phyloP scores from a whole-genome alignment of 1,284 basidiomycete species.

The Vanrija sp. region DNA sequence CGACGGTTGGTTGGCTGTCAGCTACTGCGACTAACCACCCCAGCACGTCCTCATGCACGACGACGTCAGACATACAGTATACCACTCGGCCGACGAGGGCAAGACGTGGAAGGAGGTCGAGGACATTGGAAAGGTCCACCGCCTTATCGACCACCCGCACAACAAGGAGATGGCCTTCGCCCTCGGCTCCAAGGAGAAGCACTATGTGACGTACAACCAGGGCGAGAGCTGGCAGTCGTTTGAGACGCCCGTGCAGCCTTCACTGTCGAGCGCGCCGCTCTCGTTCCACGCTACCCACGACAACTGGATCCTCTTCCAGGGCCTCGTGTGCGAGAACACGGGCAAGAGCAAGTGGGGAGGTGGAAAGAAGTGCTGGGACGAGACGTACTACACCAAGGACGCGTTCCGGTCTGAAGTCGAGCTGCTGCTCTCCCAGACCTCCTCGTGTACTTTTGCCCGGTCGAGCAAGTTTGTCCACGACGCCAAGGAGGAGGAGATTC shows the following conservation, averaged over 20 bases:
- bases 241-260: slow-evolving; percentile 61
- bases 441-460: slow-evolving; percentile 79
- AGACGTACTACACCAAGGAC: slow-evolving; percentile 83
- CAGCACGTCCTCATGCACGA: slow-evolving; percentile 83
- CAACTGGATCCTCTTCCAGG: slow-evolving; percentile 78
- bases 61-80: slow-evolving; percentile 61
- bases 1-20: slow-evolving; percentile 56
- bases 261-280: slow-evolving; percentile 61
- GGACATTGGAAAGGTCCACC: slow-evolving; percentile 59
- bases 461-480: slow-evolving; percentile 71
- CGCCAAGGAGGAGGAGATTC: slow-evolving; percentile 68
- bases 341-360: slow-evolving; percentile 57
- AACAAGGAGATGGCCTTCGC: slow-evolving; percentile 80
- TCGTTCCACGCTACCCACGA: slow-evolving; percentile 79
- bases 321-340: slow-evolving; percentile 59
- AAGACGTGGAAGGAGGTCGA: slow-evolving; percentile 67
- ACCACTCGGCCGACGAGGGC: slow-evolving; percentile 85
- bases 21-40: background rate
- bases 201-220: slow-evolving; percentile 80
- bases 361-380: slow-evolving; percentile 66
- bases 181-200: slow-evolving; percentile 63
- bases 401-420: slow-evolving; percentile 64
- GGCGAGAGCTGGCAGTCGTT: slow-evolving; percentile 82
- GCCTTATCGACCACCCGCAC: slow-evolving; percentile 84
- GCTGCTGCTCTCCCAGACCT: slow-evolving; percentile 63